phyloP scores from a whole-genome alignment of 208 protist genomes.

The Naegleria lovaniensis region DNA sequence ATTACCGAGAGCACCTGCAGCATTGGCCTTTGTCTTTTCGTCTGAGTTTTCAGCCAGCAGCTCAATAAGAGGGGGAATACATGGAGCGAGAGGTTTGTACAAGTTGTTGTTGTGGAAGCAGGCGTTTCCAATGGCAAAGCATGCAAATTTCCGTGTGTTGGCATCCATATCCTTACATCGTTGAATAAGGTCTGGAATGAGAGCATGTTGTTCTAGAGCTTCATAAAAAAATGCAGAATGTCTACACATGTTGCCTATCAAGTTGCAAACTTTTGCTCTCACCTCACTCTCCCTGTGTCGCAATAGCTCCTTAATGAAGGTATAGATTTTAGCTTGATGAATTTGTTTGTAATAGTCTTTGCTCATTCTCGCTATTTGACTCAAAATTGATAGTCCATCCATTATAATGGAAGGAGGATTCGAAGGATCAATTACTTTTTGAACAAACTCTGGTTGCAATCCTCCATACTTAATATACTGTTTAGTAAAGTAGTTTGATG shows the following conservation, averaged over 20 bases:
- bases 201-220: conserved; percentile 54
- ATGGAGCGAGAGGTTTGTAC: conserved; percentile 62
- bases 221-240: conserved; percentile 84
- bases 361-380: conserved; percentile 73
- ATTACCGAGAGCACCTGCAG: conserved; percentile 84
- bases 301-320: conserved; percentile 56
- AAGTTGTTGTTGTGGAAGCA: conserved; percentile 79
- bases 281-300: conserved; percentile 63
- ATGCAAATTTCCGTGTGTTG: conserved; percentile 82
- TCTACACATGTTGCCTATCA: conserved; percentile 87
- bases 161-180: conserved; percentile 70
- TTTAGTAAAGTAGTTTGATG: conserved; percentile 61
- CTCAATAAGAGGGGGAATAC: conserved; percentile 65
- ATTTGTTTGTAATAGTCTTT: conserved; percentile 74
- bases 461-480: conserved; percentile 75
- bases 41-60: conserved; percentile 61
- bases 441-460: conserved; percentile 57
- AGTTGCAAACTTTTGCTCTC: conserved; percentile 80
- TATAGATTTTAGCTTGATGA: conserved; percentile 67
- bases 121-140: conserved; percentile 88
- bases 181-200: conserved; percentile 65
- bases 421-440: conserved; percentile 64
- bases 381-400: conserved; percentile 76
- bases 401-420: conserved; percentile 62
- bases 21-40: conserved; percentile 87